A percentile compares a stretch with the other conserved stretches of the same genome.
These are phyloP conservation scores for Aciculoconidium aculeatum DNA, from an alignment of 805 yeast species.

Conservation along the genomic window DNA sequence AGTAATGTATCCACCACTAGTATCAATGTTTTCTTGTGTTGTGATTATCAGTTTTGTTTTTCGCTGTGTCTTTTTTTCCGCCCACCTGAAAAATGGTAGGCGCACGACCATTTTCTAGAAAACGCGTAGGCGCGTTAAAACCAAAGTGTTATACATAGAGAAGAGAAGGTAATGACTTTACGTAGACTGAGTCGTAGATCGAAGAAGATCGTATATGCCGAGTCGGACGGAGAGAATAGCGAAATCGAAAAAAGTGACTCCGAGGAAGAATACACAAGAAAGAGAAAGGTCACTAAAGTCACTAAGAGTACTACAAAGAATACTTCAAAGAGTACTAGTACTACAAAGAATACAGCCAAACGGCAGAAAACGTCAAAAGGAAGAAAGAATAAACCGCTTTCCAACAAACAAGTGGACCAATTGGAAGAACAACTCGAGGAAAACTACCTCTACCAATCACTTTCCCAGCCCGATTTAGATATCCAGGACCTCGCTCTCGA, in stretches of 20 bases:
- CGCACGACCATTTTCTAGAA: too few species aligned
- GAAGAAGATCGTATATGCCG: conserved; percentile 5
- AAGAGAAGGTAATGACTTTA: too few species aligned
- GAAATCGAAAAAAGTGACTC: conserved; percentile 11
- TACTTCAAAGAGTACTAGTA: background rate
- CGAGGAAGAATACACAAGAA: conserved; percentile 7
- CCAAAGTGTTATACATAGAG: too few species aligned
- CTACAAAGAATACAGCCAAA: conserved; percentile 1
- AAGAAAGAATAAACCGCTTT: conserved; percentile 1
- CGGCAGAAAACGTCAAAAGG: background rate
- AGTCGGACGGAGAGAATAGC: conserved; percentile 9
- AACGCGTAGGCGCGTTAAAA: too few species aligned
- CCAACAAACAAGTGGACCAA: conserved; percentile 7
- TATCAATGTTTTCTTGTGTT: too few species aligned
- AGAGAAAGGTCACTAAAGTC: conserved; percentile 5
- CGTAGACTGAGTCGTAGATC: conserved; percentile 4
- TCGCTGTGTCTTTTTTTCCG: too few species aligned
- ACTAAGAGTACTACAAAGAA: conserved; percentile 1
- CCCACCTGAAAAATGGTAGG: too few species aligned
- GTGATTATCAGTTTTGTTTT: too few species aligned
- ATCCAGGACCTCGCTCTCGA: conserved; percentile 32
- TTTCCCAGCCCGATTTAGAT: conserved; percentile 26
- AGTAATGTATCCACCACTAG: too few species aligned
- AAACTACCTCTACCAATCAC: conserved; percentile 23
- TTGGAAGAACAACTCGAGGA: conserved; percentile 22